These are phyloP conservation scores for Hypoxylon sp. DNA, from an alignment of 2,329 filamentous ascomycete genomes.

Conservation along the genomic window DNA sequence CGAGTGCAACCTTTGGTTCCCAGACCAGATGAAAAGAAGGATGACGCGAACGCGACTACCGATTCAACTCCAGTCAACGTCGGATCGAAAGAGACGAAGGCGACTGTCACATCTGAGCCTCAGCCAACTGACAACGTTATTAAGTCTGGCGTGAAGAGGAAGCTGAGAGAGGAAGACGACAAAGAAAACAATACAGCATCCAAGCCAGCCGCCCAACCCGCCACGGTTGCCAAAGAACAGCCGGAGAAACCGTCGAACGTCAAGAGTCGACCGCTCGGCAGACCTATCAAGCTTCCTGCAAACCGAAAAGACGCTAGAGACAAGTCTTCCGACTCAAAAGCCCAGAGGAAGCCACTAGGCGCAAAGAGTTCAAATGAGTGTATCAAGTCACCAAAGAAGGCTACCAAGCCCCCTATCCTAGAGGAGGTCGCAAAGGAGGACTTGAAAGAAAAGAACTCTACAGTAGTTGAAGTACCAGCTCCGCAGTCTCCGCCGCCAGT, in stretches of 20 bases:
- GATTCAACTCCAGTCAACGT: slow-evolving; percentile 4
- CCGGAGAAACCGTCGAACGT: slow-evolving; percentile 47
- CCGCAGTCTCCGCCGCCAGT: slow-evolving; percentile 39
- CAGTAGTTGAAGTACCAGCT: slow-evolving; percentile 50
- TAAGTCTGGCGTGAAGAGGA: slow-evolving; percentile 69
- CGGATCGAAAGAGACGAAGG: slow-evolving; percentile 16
- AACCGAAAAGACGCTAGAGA: slow-evolving; percentile 58
- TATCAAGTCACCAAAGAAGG: slow-evolving; percentile 69
- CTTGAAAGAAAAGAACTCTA: slow-evolving; percentile 48
- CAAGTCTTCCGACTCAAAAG: slow-evolving; percentile 44
- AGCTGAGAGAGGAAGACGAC: slow-evolving; percentile 68
- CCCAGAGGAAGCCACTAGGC: slow-evolving; percentile 62
- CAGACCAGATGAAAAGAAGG: slow-evolving; percentile 19
- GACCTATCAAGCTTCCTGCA: slow-evolving; percentile 60
- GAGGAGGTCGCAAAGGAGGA: slow-evolving; percentile 59
- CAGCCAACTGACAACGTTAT: slow-evolving; percentile 43
- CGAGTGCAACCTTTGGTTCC: slow-evolving; percentile 7
- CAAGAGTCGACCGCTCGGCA: slow-evolving; percentile 52
- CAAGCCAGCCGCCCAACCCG: slow-evolving; percentile 52
- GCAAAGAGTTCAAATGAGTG: slow-evolving; percentile 72
- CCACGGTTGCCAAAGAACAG: slow-evolving; percentile 49
- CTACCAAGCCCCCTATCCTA: slow-evolving; percentile 49
- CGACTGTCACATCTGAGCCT: slow-evolving; percentile 21
- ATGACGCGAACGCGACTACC: slow-evolving; percentile 20
- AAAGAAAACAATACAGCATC: slow-evolving; percentile 54